phyloP scores from a whole-genome alignment of 106 monocot species.

The Dactylorhiza incarnata region DNA sequence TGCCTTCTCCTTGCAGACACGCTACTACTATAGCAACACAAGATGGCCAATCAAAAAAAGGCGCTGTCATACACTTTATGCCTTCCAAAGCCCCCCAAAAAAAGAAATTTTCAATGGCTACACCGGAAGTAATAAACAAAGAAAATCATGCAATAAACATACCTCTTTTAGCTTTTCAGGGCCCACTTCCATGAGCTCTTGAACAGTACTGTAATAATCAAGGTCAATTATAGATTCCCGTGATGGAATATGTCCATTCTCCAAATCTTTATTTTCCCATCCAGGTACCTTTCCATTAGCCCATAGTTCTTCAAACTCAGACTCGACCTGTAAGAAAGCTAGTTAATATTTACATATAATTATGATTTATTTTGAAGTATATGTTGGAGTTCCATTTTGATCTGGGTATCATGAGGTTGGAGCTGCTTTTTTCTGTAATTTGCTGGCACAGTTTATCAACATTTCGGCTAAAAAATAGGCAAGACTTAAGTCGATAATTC shows the following conservation, averaged over 20 bases:
- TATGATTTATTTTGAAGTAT: neutral
- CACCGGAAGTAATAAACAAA: neutral
- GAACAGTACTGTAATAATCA: conserved; percentile 81
- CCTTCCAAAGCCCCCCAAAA: neutral
- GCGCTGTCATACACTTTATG: too few species aligned
- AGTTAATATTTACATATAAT: neutral
- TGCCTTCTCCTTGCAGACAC: too few species aligned
- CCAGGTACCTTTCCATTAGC: conserved; percentile 43
- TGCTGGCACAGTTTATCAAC: neutral
- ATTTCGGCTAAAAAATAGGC: neutral
- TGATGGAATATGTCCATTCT: conserved; percentile 46
- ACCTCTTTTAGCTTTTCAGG: conserved; percentile 95
- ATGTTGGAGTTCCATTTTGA: conserved; percentile 1
- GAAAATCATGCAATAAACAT: conserved; percentile 4
- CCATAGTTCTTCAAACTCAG: conserved; percentile 90
- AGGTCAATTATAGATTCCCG: conserved; percentile 75
- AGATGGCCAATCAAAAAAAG: too few species aligned
- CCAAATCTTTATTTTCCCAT: conserved; percentile 60
- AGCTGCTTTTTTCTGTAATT: neutral
- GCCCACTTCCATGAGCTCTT: conserved; percentile 87
- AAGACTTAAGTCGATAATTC: neutral
- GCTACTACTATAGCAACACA: too few species aligned
- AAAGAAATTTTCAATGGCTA: neutral
- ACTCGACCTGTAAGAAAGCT: conserved; percentile 50
- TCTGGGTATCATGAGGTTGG: neutral